A percentile compares a stretch with the other conserved stretches of the same genome.
Conservation (phyloP, 768 basidiomycete species). For the Suillus placidus region DNA sequence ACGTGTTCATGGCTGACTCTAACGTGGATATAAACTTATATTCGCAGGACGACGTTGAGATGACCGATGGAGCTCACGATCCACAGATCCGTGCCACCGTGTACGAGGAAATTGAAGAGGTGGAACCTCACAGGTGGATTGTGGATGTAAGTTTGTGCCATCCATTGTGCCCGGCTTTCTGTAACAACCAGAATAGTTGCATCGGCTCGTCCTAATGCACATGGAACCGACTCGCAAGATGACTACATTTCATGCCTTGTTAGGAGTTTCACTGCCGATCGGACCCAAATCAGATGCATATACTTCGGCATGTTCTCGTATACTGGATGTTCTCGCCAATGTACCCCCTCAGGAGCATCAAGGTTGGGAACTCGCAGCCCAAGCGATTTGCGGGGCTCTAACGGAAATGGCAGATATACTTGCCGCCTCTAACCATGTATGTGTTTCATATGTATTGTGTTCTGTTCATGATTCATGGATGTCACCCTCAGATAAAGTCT, state of each 20-base stretch:
- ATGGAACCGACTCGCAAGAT: conserved; percentile 38
- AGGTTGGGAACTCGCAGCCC: conserved; percentile 24
- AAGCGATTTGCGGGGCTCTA: conserved; percentile 39
- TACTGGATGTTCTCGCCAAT: conserved; percentile 33
- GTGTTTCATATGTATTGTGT: conserved; percentile 4
- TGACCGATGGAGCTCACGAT: conserved; percentile 31
- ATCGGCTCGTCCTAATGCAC: conserved; percentile 64
- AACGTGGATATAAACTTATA: conserved; percentile 26
- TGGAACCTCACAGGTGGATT: conserved; percentile 54
- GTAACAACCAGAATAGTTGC: conserved; percentile 45
- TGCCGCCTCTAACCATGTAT: conserved; percentile 38
- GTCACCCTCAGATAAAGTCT: conserved; percentile 42
- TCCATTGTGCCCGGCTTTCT: background rate
- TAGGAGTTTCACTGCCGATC: conserved; percentile 39
- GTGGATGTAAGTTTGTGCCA: conserved; percentile 48
- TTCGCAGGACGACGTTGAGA: conserved; percentile 36
- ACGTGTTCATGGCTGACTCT: conserved; percentile 17
- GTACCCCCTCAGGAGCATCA: conserved; percentile 22
- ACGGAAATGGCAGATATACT: conserved; percentile 44
- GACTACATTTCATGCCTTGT: conserved; percentile 56
- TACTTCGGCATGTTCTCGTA: conserved; percentile 42
- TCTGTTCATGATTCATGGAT: conserved; percentile 11
- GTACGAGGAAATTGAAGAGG: conserved; percentile 36
- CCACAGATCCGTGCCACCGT: conserved; percentile 12
- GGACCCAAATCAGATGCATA: conserved; percentile 38